A percentile compares a stretch with the other conserved stretches of the same genome.
phyloP scores from a whole-genome alignment of 2,329 filamentous ascomycete genomes.

The Elsinoe perseae region DNA sequence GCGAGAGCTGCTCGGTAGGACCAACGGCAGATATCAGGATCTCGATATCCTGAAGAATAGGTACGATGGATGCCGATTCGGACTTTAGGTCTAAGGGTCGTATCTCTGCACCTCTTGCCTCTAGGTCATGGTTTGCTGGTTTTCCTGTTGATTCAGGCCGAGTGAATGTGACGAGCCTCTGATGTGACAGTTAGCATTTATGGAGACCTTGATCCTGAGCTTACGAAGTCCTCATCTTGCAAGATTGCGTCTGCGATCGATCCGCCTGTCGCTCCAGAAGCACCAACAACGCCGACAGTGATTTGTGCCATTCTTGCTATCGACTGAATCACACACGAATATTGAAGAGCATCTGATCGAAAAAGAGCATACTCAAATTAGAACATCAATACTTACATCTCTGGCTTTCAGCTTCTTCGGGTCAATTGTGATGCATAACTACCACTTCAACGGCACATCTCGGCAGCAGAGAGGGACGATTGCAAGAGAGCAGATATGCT shows the following conservation, averaged over 20 bases:
- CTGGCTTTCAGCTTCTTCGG: too few relatives aligned
- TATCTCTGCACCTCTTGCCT: conserved; percentile 38
- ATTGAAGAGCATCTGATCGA: too few relatives aligned
- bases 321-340: not conserved
- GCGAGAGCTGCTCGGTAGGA: conserved; percentile 18
- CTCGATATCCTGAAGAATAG: conserved; percentile 31
- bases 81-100: conserved; percentile 38
- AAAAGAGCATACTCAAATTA: too few relatives aligned
- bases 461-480: too few relatives aligned
- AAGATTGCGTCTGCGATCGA: not conserved
- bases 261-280: not conserved
- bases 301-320: not conserved
- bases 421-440: too few relatives aligned
- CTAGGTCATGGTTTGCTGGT: conserved; percentile 35
- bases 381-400: too few relatives aligned
- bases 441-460: too few relatives aligned
- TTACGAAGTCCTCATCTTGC: not conserved
- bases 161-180: not conserved
- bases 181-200: not conserved
- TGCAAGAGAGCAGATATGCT: not conserved
- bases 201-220: too few relatives aligned
- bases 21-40: conserved; percentile 29
- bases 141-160: conserved; percentile 27
- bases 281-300: not conserved
- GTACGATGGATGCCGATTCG: not conserved